Conservation (phyloP, 305 asterid genomes). For the Rubia peregrina region DNA sequence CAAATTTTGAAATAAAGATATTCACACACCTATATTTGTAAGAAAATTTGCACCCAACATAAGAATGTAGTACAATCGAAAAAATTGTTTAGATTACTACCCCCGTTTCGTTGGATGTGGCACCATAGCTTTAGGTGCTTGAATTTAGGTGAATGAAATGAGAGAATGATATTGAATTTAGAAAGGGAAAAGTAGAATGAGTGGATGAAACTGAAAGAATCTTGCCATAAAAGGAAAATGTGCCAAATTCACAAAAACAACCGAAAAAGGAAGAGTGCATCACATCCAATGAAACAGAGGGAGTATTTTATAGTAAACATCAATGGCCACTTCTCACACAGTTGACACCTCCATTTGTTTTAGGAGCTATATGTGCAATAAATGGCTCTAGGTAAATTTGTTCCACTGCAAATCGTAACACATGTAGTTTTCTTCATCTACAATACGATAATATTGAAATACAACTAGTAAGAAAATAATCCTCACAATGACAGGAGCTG, state of each 20-base stretch:
- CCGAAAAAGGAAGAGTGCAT: no score
- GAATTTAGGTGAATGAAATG: no score
- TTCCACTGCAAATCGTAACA: not conserved
- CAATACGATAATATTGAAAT: not conserved
- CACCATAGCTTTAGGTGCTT: no score
- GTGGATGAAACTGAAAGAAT: no score
- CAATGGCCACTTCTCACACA: conserved; percentile 7
- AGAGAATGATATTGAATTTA: no score
- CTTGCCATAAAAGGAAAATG: no score
- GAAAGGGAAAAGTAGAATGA: no score
- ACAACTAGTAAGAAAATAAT: conserved; percentile 12
- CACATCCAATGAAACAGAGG: no score
- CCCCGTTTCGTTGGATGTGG: no score
- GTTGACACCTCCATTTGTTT: not conserved
- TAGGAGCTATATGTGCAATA: not conserved
- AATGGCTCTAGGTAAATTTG: not conserved
- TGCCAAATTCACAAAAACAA: no score
- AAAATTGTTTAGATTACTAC: not conserved
- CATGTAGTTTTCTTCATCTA: not conserved
- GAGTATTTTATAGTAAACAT: not conserved
- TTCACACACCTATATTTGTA: not conserved
- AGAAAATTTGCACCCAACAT: not conserved
- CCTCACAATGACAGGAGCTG: conserved; percentile 82
- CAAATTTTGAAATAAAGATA: not conserved
- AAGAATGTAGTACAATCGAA: not conserved